A percentile compares a stretch with the other conserved stretches of the same genome.
These are phyloP conservation scores for Neobulgaria alba DNA, from an alignment of 2,329 filamentous ascomycete species.

Conservation along the genomic window DNA sequence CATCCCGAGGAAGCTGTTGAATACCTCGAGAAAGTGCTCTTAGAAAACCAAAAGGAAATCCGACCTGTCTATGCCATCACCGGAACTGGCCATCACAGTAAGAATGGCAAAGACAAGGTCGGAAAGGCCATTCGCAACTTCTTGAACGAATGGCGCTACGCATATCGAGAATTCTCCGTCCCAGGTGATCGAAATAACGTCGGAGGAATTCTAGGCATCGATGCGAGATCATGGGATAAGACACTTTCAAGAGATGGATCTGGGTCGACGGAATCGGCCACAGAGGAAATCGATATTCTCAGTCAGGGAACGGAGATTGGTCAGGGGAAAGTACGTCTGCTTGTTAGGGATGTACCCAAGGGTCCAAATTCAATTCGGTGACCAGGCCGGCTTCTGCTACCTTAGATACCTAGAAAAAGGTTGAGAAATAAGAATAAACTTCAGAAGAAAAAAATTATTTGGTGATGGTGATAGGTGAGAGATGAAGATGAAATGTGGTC, in stretches of 20 bases:
- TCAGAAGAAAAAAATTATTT: too few relatives aligned
- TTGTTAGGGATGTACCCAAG: slow-evolving; percentile 44
- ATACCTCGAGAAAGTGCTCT: slow-evolving; percentile 79
- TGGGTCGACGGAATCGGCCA: slow-evolving; percentile 24
- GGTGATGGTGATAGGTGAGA: too few relatives aligned
- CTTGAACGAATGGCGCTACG: slow-evolving; percentile 91
- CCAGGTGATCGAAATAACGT: slow-evolving; percentile 80
- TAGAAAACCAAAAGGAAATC: slow-evolving; percentile 67
- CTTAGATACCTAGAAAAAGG: slow-evolving; percentile 17
- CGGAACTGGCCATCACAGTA: slow-evolving; percentile 93
- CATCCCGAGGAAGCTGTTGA: slow-evolving; percentile 95
- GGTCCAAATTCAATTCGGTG: slow-evolving; percentile 24
- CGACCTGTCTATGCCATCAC: slow-evolving; percentile 91
- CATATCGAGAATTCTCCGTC: slow-evolving; percentile 92
- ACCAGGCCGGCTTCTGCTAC: too few relatives aligned
- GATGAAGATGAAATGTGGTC: too few relatives aligned
- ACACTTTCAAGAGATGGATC: slow-evolving; percentile 41
- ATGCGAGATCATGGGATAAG: slow-evolving; percentile 60
- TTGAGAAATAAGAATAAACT: slow-evolving; percentile 22
- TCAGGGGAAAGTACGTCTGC: slow-evolving; percentile 55
- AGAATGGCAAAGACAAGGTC: slow-evolving; percentile 98
- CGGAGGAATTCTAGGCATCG: slow-evolving; percentile 67
- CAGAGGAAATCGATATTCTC: slow-evolving; percentile 44
- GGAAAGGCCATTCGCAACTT: slow-evolving; percentile 88
- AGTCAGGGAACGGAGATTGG: slow-evolving; percentile 60